Evolutionary conservation across 768 basidiomycete species (phyloP), one percentile per base, ranked within the genome.

Genomic region (Pluteus cervinus): DNA sequence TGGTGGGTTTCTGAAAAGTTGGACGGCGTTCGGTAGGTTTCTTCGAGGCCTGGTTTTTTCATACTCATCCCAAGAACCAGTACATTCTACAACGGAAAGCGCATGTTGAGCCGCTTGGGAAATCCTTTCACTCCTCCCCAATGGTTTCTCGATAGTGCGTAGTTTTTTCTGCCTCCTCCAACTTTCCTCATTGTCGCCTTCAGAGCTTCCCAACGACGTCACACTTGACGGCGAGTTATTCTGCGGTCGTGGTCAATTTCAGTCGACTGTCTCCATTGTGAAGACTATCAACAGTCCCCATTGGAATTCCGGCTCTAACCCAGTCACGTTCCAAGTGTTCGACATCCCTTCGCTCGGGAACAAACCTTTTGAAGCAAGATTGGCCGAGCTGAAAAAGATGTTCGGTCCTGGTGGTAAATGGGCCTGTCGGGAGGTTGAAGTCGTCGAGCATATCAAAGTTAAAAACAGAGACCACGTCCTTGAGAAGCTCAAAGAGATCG

Each of bases 1-100:
- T 79, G 74, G 73, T 76, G 73, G 73, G 67, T 76, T 21, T 75
- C 73, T 3, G 76, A 79, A 46, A 78, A 79, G 49, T 48, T 79
- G 33, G 76, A 79, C 52, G 76, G 76, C 39, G 75, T 79, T 23
- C 58, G 76, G 75, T 76, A 43, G n/a, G 66, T 42, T 5, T 15
- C 17, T n/a, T 32, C 18, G 41, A 15, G 21, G 16, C n/a, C 24
- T 29, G 10, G 20, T 18, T 22, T 33, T 20, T 35, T 23, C 30
- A 12, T 37, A 9, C 24, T 28, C 31, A 17, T 24, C 22, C 6
- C n/a, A 14, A 11, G 35, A 21, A 29, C 5, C 33, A 75, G 76
- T 21, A 70, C 75, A 0, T 76, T 65, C 46, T 79, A 69, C 44
- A 71, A 77, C 45, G 76, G 75, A 4, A 65, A 65, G 37, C 53